phyloP scores from a whole-genome alignment of 1,284 basidiomycete genomes.

The Cutaneotrichosporon dermatis region DNA sequence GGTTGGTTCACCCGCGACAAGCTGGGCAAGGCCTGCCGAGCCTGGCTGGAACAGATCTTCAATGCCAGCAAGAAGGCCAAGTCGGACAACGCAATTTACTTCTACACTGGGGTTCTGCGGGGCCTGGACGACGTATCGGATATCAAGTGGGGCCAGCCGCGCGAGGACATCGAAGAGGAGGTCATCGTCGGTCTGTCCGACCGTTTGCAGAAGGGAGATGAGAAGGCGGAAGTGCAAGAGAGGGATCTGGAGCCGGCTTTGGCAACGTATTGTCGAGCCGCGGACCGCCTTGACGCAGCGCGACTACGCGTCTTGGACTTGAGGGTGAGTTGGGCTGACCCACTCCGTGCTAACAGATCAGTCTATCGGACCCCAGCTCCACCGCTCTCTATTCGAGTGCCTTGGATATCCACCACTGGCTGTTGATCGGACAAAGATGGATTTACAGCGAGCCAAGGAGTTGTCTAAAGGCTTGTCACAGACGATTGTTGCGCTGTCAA shows the following conservation, averaged over 20 bases:
- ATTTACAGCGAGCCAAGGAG: neutral
- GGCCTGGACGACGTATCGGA: slow-evolving; percentile 22
- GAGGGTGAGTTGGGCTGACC: slow-evolving; percentile 10
- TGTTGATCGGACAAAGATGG: neutral
- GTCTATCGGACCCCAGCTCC: slow-evolving; percentile 8
- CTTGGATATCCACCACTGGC: slow-evolving; percentile 9
- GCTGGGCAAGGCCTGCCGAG: slow-evolving; percentile 13
- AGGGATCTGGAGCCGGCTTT: slow-evolving; percentile 2
- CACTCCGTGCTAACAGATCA: neutral
- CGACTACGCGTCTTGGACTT: slow-evolving; percentile 25
- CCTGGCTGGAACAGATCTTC: slow-evolving; percentile 11
- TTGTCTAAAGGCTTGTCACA: slow-evolving; percentile 17
- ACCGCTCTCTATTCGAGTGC: slow-evolving; percentile 6
- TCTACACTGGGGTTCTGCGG: slow-evolving; percentile 21
- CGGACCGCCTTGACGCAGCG: slow-evolving; percentile 14
- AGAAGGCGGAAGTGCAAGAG: neutral
- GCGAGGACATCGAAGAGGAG: slow-evolving; percentile 28
- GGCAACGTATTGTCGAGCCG: slow-evolving; percentile 15
- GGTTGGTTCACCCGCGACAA: slow-evolving; percentile 11
- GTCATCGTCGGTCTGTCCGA: slow-evolving; percentile 22
- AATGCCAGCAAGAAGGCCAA: slow-evolving; percentile 3
- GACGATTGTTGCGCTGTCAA: slow-evolving; percentile 18
- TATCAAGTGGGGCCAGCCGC: slow-evolving; percentile 27
- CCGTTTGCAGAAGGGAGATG: slow-evolving; percentile 4
- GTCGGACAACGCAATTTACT: neutral